phyloP scores from a whole-genome alignment of 768 basidiomycete genomes.

The Psilocybe sp. region DNA sequence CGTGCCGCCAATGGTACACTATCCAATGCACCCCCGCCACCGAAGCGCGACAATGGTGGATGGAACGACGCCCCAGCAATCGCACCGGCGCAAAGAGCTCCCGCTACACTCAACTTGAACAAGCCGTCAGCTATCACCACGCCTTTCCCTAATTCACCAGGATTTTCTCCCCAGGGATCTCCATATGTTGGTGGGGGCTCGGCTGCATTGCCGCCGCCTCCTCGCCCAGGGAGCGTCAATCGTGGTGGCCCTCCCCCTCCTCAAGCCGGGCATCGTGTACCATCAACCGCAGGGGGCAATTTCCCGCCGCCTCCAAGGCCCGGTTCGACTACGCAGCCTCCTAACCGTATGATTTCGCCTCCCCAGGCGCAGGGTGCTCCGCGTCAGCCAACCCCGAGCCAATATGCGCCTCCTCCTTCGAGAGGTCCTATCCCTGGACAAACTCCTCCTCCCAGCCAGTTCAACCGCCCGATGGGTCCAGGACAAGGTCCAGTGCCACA shows the following conservation, averaged over 20 bases:
- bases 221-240: constrained; percentile 60
- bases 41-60: constrained; percentile 72
- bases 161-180: constrained; percentile 41
- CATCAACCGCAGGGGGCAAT: constrained; percentile 22
- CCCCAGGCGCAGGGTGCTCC: constrained; percentile 30
- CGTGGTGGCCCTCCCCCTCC: constrained; percentile 36
- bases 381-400: constrained; percentile 45
- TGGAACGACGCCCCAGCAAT: constrained; percentile 89
- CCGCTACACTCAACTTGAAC: constrained; percentile 40
- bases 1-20: constrained; percentile 29
- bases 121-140: constrained; percentile 78
- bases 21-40: constrained; percentile 36
- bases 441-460: constrained; percentile 40
- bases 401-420: constrained; percentile 45
- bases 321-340: constrained; percentile 23
- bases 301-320: constrained; percentile 24
- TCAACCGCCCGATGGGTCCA: constrained; percentile 32
- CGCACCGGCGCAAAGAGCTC: constrained; percentile 44
- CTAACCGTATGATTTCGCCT: constrained; percentile 47
- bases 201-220: constrained; percentile 56
- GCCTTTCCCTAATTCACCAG: constrained; percentile 80
- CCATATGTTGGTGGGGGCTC: constrained; percentile 44
- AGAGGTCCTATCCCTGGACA: constrained; percentile 40
- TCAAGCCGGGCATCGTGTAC: constrained; percentile 33
- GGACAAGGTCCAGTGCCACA: constrained; percentile 13